Evolutionary conservation across 2,329 filamentous ascomycete species (phyloP).

Genomic region (Sporothrix pseudoabietina): DNA sequence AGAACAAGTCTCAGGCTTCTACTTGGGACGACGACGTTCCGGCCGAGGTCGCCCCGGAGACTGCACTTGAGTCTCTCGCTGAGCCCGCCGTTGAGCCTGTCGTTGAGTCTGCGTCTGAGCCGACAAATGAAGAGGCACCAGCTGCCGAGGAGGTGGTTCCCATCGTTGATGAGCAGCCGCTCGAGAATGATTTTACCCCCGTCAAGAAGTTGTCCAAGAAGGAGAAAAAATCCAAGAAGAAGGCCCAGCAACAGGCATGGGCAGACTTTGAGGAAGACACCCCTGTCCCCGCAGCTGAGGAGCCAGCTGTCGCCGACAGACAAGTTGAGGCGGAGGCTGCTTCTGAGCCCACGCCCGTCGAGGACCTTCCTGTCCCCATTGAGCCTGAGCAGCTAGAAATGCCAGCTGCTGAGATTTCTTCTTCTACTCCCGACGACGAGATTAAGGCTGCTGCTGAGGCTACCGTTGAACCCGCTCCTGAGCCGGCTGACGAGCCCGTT

Average conservation of each 20-base stretch:
- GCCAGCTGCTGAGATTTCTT: not conserved
- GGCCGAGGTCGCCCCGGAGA: not conserved
- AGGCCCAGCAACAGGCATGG: conserved; percentile 21
- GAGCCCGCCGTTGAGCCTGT: not conserved
- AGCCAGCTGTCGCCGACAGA: not conserved
- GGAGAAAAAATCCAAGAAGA: conserved; percentile 21
- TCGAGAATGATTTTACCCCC: not conserved
- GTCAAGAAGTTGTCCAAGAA: conserved; percentile 24
- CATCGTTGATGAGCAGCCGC: not conserved
- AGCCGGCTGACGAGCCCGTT: not conserved
- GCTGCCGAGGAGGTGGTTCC: not conserved
- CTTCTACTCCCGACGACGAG: not conserved
- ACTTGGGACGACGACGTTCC: conserved; percentile 13
- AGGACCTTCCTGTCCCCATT: not conserved
- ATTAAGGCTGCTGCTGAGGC: not conserved
- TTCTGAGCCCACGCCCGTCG: not conserved
- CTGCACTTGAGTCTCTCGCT: not conserved
- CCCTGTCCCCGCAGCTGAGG: not conserved
- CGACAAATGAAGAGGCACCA: not conserved
- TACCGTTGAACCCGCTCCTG: not conserved
- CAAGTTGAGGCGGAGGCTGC: not conserved
- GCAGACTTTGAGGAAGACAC: conserved; percentile 14
- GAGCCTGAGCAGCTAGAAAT: not conserved
- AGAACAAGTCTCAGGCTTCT: conserved; percentile 22
- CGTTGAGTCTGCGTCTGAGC: not conserved